Base-by-base conservation (phyloP, 139 green algal genomes). In the Coelastrella sp. region DNA sequence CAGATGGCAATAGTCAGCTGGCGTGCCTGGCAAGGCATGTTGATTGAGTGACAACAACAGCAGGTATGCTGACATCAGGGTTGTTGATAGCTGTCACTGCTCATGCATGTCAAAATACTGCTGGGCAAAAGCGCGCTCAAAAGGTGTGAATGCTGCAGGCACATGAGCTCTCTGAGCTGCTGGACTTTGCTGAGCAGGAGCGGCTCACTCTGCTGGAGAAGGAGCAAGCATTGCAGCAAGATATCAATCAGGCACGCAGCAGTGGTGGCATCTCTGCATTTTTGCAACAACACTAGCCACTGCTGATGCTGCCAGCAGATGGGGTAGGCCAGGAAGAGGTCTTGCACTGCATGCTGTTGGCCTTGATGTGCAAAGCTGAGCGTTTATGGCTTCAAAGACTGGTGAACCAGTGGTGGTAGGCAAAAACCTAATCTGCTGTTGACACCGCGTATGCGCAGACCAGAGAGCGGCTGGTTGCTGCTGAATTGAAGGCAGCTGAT, bases 131-230 rank as follows among this genome's bases (percentile, higher is more conserved):
- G 35, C 35, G 3, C 75, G 19, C 4, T 60, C 60, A 8, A 66
- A 8, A 14, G 15, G 60, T 76, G 59, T 75, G 22, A 14, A 5
- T 59, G 25, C 10, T 81, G 85, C 74, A 90, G 85, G 85, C 85
- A 22, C 85, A 73, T 83, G 22, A 90, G 73, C 58, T 90, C 56
- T 84, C 59, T 75, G 85, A 90, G 85, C 59, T 90, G 74, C 24
- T 90, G 57, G 85, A 90, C 73, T 90, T 90, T 84, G 74, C 85
- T 83, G 57, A 90, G 73, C 85, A 90, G 59, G 85, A 90, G 85
- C 85, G 85, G 58, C 72, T 90, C 15, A 90, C 60, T 65, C 85
- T 90, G 59, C 24, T 90, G 73, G 85, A 90, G 70, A 90, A 78
- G 85, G 85, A 90, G 59, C 58, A 58, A 35, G 73, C 58, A 68